Conservation (phyloP, 352 stramenopile genomes). For the Phytophthora palmivora region DNA sequence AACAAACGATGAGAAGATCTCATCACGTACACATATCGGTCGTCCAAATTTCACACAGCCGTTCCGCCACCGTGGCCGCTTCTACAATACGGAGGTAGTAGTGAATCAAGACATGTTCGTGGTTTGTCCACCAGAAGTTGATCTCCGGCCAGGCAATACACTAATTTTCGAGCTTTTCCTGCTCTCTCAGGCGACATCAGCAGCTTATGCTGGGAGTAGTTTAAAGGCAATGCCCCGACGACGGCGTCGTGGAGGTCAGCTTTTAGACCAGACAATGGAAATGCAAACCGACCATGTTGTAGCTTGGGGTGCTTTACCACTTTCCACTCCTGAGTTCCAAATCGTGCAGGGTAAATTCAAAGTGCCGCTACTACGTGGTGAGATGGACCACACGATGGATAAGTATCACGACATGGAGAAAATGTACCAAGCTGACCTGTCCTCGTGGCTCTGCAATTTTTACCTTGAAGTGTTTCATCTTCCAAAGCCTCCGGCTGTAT, state of each 20-base stretch:
- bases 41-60: slow-evolving; percentile 72
- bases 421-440: slow-evolving; percentile 74
- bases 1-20: slow-evolving; percentile 4
- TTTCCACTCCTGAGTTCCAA: slow-evolving; percentile 67
- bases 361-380: slow-evolving; percentile 82
- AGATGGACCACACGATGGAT: slow-evolving; percentile 84
- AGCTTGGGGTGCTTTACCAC: slow-evolving; percentile 84
- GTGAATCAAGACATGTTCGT: slow-evolving; percentile 86
- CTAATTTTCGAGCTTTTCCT: slow-evolving; percentile 66
- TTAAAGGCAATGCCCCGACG: slow-evolving; percentile 10
- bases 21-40: slow-evolving; percentile 6
- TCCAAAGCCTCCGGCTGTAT: slow-evolving; percentile 33
- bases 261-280: slow-evolving; percentile 22
- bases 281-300: slow-evolving; percentile 73
- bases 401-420: slow-evolving; percentile 78
- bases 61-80: slow-evolving; percentile 81
- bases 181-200: slow-evolving; percentile 24
- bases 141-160: slow-evolving; percentile 64
- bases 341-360: slow-evolving; percentile 84
- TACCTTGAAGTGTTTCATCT: slow-evolving; percentile 82
- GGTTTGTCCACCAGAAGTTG: slow-evolving; percentile 70
- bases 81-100: slow-evolving; percentile 83
- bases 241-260: slow-evolving; percentile 17
- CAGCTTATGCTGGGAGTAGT: slow-evolving; percentile 11
- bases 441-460: slow-evolving; percentile 90